These are phyloP conservation scores for Rutstroemia sp. DNA, from an alignment of 2,329 filamentous ascomycete species.

Conservation along the genomic window DNA sequence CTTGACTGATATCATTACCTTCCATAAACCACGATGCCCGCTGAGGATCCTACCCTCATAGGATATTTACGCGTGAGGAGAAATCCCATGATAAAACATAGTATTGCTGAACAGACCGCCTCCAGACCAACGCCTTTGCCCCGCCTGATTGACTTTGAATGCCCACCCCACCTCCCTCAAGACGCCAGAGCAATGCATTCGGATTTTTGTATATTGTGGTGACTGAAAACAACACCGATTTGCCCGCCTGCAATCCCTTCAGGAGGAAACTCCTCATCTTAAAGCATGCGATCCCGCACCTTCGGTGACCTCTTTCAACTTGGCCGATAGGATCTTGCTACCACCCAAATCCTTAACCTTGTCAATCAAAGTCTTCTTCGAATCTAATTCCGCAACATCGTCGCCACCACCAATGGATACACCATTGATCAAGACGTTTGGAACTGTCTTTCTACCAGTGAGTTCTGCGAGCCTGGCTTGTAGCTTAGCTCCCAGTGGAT, in stretches of 20 bases:
- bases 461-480: constrained; percentile 65
- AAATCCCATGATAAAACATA: neutral
- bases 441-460: constrained; percentile 80
- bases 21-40: no score
- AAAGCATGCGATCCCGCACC: neutral
- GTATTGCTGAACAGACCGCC: neutral
- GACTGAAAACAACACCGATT: no score
- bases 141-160: neutral
- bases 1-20: no score
- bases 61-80: neutral
- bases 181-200: neutral
- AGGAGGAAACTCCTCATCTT: neutral
- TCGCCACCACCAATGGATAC: constrained; percentile 87
- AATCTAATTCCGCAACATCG: constrained; percentile 68
- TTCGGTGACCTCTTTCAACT: neutral
- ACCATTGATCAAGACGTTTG: constrained; percentile 84
- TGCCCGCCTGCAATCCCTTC: neutral
- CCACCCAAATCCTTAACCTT: constrained; percentile 70
- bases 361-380: constrained; percentile 56
- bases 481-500: constrained; percentile 64
- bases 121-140: neutral
- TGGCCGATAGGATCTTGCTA: constrained; percentile 40
- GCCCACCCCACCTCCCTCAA: neutral
- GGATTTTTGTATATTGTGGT: no score
- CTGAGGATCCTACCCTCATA: no score